A percentile compares a stretch with the other conserved stretches of the same genome.
These are phyloP conservation scores for Diaporthe sp. DNA, from an alignment of 2,329 filamentous ascomycete species.

Conservation along the genomic window DNA sequence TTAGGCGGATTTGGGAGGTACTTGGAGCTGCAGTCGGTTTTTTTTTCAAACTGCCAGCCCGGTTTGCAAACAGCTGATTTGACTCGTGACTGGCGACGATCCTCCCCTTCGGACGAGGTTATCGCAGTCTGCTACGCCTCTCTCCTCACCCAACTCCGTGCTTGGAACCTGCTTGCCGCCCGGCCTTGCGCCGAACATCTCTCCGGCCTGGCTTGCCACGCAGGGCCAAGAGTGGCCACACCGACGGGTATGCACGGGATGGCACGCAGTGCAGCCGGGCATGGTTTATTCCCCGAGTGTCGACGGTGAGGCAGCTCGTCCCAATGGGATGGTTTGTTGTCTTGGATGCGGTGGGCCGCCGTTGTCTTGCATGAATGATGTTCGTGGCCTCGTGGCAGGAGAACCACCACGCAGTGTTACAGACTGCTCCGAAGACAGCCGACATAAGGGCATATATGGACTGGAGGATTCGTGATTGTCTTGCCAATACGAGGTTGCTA, in stretches of 20 bases:
- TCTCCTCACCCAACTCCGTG: neutral
- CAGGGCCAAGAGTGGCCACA: slow-evolving; percentile 21
- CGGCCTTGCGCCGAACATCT: neutral
- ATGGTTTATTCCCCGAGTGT: neutral
- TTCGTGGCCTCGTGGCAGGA: slow-evolving; percentile 6
- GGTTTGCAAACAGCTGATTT: slow-evolving; percentile 11
- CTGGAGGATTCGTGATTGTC: neutral
- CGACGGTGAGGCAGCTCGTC: neutral
- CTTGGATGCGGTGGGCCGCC: neutral
- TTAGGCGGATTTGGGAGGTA: too few relatives aligned
- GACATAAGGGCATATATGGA: neutral
- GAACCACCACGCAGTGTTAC: neutral
- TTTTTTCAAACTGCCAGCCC: neutral
- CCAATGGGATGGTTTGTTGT: neutral
- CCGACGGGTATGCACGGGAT: slow-evolving; percentile 9
- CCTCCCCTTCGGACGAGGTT: neutral
- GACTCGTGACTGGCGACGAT: slow-evolving; percentile 3
- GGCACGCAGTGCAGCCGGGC: neutral
- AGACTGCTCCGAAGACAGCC: neutral
- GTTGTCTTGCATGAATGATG: slow-evolving; percentile 23
- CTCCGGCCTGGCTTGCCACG: slow-evolving; percentile 22
- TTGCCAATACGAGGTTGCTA: neutral
- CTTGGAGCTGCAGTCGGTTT: too few relatives aligned
- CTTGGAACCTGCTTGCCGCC: slow-evolving; percentile 13
- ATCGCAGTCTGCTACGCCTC: neutral